Conservation (phyloP, 176 grass and related monocot genomes). For the Eleusine coracana region DNA sequence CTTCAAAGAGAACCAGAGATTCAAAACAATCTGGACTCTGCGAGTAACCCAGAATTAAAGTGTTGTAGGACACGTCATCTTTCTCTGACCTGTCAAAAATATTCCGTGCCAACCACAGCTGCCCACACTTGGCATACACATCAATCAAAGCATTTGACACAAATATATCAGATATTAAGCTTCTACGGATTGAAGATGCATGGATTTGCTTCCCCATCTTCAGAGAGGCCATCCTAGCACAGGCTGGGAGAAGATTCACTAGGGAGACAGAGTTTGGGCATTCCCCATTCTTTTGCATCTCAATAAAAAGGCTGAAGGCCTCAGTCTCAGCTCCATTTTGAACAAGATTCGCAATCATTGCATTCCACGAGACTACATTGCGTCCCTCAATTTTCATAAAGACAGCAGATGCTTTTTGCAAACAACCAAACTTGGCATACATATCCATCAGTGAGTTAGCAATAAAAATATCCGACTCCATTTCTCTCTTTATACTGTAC, state of each 20-base stretch:
- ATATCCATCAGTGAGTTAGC: conserved; percentile 83
- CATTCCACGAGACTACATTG: conserved; percentile 79
- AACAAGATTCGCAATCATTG: conserved; percentile 75
- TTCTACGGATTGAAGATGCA: conserved; percentile 58
- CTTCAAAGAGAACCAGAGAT: conserved; percentile 71
- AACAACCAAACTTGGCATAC: conserved; percentile 80
- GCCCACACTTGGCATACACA: conserved; percentile 84
- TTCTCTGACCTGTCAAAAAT: conserved; percentile 73
- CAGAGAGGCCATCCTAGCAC: conserved; percentile 65
- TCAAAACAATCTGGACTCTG: conserved; percentile 56
- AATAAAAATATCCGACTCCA: conserved; percentile 71
- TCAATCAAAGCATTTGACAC: conserved; percentile 90
- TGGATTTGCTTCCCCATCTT: conserved; percentile 82
- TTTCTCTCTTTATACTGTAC: conserved; percentile 54
- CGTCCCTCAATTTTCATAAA: conserved; percentile 60
- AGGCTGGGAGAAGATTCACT: conserved; percentile 82
- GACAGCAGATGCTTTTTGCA: conserved; percentile 50
- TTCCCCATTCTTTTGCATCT: conserved; percentile 67
- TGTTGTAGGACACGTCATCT: conserved; percentile 84
- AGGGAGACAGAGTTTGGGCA: conserved; percentile 69
- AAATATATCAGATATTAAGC: conserved; percentile 63
- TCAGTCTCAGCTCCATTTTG: conserved; percentile 68
- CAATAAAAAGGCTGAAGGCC: conserved; percentile 51
- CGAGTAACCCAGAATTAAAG: conserved; percentile 78
- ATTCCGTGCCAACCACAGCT: conserved; percentile 49